Conservation (phyloP, 108 stramenopile species). For the Aurantiochytrium sp. region DNA sequence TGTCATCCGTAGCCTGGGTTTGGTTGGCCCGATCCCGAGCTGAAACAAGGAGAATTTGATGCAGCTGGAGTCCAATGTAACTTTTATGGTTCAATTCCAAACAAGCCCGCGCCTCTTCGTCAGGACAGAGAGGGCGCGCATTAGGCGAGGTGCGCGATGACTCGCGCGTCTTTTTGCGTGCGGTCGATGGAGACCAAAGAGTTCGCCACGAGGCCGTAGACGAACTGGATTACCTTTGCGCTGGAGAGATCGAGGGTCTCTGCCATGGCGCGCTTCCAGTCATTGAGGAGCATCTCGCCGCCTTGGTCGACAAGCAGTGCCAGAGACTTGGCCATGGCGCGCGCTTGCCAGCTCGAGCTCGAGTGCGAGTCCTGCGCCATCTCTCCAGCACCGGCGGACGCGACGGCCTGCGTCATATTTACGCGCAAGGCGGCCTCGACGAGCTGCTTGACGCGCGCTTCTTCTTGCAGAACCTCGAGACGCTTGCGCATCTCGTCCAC, state of each 20-base stretch:
- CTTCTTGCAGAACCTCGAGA: background rate
- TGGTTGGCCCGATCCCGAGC: no score
- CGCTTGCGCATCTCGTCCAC: background rate
- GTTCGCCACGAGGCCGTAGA: constrained; percentile 22
- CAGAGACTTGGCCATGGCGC: background rate
- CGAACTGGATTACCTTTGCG: background rate
- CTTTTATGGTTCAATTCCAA: no score
- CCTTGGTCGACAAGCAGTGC: background rate
- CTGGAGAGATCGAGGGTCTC: background rate
- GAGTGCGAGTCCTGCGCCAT: background rate
- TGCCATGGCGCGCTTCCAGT: background rate
- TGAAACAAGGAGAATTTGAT: no score
- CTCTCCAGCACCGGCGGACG: background rate
- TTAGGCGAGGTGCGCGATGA: background rate
- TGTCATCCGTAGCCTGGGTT: no score
- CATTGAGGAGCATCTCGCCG: constrained; percentile 15
- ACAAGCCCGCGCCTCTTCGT: no score
- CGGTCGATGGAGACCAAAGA: background rate
- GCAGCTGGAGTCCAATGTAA: no score
- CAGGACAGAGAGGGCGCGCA: no score
- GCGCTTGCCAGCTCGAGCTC: background rate
- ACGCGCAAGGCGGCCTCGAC: background rate
- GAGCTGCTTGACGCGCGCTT: background rate
- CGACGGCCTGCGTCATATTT: background rate
- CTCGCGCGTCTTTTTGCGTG: background rate